These are phyloP conservation scores for Coemansia reversa DNA, from an alignment of 192 early-diverging fungal species.

Conservation along the genomic window DNA sequence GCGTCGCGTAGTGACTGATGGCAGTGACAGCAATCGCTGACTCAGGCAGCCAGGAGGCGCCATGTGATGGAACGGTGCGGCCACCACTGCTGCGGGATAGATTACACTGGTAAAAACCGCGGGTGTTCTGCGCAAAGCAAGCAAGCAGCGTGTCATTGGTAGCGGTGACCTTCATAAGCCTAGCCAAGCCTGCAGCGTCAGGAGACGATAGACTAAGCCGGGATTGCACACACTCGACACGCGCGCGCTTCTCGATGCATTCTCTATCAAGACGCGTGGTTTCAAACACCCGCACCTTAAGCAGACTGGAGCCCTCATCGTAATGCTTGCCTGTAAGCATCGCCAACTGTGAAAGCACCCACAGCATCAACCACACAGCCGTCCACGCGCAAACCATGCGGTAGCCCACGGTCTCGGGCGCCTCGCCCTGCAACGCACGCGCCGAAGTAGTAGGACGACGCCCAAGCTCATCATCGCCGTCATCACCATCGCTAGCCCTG, in stretches of 20 bases:
- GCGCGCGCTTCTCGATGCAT: constrained; percentile 8
- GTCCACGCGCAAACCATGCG: constrained; percentile 39
- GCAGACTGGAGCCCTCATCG: constrained; percentile 9
- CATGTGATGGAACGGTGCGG: background rate
- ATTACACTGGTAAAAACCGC: constrained; percentile 42
- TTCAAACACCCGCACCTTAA: constrained; percentile 41
- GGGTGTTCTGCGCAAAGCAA: constrained; percentile 38
- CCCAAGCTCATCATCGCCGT: constrained; percentile 26
- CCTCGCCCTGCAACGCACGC: constrained; percentile 19
- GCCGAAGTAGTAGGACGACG: background rate
- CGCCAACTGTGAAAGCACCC: constrained; percentile 23
- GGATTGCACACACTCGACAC: constrained; percentile 14
- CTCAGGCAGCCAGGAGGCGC: constrained; percentile 22
- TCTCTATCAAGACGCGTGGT: constrained; percentile 25
- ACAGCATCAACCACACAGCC: constrained; percentile 30
- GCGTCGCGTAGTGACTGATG: constrained; percentile 14
- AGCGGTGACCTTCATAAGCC: constrained; percentile 17
- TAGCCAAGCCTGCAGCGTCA: constrained; percentile 37
- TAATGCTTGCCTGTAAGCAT: constrained; percentile 39
- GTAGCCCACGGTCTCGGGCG: constrained; percentile 34
- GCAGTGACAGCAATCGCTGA: constrained; percentile 40
- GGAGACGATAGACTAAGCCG: constrained; percentile 39
- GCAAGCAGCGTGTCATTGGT: constrained; percentile 5
- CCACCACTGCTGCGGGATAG: constrained; percentile 1
- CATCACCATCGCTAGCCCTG: background rate